A percentile compares a stretch with the other conserved stretches of the same genome.
Conservation (phyloP, 2,329 filamentous ascomycete species). For the Fusarium sterilihyphosum region DNA sequence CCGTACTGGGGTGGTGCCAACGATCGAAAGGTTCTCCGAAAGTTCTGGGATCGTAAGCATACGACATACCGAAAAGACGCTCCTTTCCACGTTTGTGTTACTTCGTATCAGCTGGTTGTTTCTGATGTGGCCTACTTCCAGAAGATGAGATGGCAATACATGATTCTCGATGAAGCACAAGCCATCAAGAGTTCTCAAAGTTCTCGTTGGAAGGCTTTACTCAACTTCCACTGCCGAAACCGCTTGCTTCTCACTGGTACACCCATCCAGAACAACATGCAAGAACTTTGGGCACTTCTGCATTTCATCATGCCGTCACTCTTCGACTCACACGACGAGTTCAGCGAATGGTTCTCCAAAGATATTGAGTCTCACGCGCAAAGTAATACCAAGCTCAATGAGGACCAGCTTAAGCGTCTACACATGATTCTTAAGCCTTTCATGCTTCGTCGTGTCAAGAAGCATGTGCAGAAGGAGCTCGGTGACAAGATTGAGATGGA, state of each 20-base stretch:
- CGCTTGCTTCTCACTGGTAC: conserved; percentile 93
- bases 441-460: conserved; percentile 99
- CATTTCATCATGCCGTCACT: conserved; percentile 99
- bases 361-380: conserved; percentile 98
- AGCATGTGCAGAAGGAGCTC: conserved; percentile 98
- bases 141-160: conserved; percentile 99
- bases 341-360: conserved; percentile 94
- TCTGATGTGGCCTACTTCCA: conserved; percentile 97
- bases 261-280: conserved; percentile 99
- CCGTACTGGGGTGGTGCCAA: conserved; percentile 97
- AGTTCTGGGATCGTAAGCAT: conserved; percentile 99
- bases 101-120: conserved; percentile 96
- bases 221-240: conserved; percentile 96
- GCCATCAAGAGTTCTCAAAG: conserved; percentile 98
- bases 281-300: conserved; percentile 95
- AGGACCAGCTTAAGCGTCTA: conserved; percentile 94
- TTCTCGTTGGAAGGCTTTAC: conserved; percentile 94
- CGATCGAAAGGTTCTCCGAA: conserved; percentile 94
- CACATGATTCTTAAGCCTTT: conserved; percentile 99
- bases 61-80: conserved; percentile 94
- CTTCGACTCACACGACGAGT: conserved; percentile 93
- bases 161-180: conserved; percentile 98
- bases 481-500: conserved; percentile 99
- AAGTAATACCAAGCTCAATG: conserved; percentile 99
- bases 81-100: conserved; percentile 94